Evolutionary conservation across 495 filamentous ascomycete species (phyloP), one percentile per base, ranked within the genome.

Genomic region (Beverwykella pulmonaria): DNA sequence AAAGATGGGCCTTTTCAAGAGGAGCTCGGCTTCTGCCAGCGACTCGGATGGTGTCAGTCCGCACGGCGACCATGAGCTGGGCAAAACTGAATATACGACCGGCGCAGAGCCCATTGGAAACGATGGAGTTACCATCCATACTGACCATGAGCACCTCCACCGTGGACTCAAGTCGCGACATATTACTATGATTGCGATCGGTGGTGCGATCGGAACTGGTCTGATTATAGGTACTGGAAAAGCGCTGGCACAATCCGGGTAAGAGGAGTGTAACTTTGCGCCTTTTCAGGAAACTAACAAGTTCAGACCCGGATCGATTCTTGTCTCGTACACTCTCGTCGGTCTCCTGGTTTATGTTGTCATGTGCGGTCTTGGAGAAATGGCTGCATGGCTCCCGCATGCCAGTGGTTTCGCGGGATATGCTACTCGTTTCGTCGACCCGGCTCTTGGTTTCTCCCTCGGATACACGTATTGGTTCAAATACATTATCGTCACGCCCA

Each of bases 141-240:
- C 4, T 8, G 71, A 75, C 49, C 30, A 61, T 23, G 10, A 32
- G 23, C 58, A 73, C 60, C 65, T 92, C 19, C 87, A 86, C 53
- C 84, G 87, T 39, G 82, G 83, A 5, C 76, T 92, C 50, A 84
- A 86, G 63, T 82, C 88, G 1, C 82, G 87, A 30, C 88, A 91
- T 60, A 84, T 91, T 67, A 87, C 87, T 68, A 86, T 92, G 85
- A 93, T 95, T 82, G 91, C 91, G 3, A 91, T 95, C 69, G 91
- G 91, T 27, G 89, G 90, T 50, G 91, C 91, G 12, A 90, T 95
- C 66, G 91, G 90, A 65, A 92, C 89, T 32, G 88, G 86, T 23
- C 73, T 87, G 70, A 84, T 86, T 73, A 82, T 87, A 55, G 83
- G 80, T 34, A 89, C 86, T 52, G 87, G 87, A 30, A 78, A 82